These are phyloP conservation scores for Ustilago bromivora DNA, from an alignment of 1,284 basidiomycete genomes.

Conservation along the genomic window DNA sequence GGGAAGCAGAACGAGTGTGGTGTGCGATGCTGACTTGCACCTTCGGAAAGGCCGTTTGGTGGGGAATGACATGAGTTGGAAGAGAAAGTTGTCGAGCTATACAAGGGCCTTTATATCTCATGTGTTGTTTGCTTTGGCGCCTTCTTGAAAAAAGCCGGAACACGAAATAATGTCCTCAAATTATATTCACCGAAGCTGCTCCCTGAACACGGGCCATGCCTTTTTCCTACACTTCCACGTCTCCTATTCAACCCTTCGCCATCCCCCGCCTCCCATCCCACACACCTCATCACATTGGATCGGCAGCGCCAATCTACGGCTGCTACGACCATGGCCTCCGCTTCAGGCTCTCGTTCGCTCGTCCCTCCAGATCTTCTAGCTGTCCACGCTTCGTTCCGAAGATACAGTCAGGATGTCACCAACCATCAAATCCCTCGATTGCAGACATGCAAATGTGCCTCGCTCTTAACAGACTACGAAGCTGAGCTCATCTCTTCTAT, in stretches of 20 bases:
- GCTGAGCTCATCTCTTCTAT: constrained; percentile 51
- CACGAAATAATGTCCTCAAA: constrained; percentile 1
- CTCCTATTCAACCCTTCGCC: background rate
- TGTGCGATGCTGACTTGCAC: background rate
- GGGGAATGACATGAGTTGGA: background rate
- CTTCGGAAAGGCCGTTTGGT: background rate
- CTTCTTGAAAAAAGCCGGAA: background rate
- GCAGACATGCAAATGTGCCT: constrained; percentile 27
- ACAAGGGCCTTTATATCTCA: constrained; percentile 15
- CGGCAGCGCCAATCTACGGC: background rate
- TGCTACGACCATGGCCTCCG: constrained; percentile 10
- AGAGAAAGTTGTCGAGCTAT: constrained; percentile 12
- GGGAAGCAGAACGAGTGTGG: background rate
- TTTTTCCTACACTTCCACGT: background rate
- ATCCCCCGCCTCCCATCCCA: background rate
- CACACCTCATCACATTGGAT: background rate
- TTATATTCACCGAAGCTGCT: constrained; percentile 2
- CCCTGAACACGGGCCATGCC: constrained; percentile 2
- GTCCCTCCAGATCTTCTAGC: constrained; percentile 36
- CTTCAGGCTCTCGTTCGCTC: constrained; percentile 20
- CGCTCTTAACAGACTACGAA: constrained; percentile 47
- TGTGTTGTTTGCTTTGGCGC: background rate
- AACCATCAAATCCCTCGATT: constrained; percentile 51
- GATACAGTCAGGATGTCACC: constrained; percentile 48
- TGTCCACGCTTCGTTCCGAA: constrained; percentile 36